These are phyloP conservation scores for Aspergillus cavernicola DNA, from an alignment of 495 filamentous ascomycete genomes.

Conservation along the genomic window DNA sequence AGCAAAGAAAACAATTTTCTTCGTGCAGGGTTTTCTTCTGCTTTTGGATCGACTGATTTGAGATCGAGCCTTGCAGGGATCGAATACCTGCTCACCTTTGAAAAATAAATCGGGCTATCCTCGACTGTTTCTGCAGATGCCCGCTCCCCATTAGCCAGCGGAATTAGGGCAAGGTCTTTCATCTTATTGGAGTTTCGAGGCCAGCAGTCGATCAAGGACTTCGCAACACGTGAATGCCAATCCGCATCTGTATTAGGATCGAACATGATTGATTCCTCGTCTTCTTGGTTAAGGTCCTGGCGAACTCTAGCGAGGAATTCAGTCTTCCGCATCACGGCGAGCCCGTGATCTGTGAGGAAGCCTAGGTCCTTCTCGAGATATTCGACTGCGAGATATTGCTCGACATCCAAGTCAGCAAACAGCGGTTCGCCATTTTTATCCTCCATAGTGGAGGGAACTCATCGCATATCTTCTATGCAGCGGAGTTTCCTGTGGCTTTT, in stretches of 20 bases:
- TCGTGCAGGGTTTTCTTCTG: constrained; percentile 16
- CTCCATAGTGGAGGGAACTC: no score
- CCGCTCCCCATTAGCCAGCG: constrained; percentile 12
- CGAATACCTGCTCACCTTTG: constrained; percentile 9
- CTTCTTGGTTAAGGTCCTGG: constrained; percentile 14
- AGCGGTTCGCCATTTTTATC: constrained; percentile 19
- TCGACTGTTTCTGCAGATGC: neutral
- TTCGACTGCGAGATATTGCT: constrained; percentile 17
- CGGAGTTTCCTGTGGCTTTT: constrained; percentile 8
- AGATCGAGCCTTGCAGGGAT: constrained; percentile 22
- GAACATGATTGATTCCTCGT: constrained; percentile 4
- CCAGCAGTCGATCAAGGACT: constrained; percentile 12
- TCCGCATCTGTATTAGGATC: constrained; percentile 9
- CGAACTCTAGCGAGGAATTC: constrained; percentile 11
- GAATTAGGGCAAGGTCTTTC: constrained; percentile 8
- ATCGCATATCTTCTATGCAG: constrained; percentile 10
- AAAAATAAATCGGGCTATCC: constrained; percentile 18
- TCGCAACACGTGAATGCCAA: constrained; percentile 22
- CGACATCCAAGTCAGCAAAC: constrained; percentile 15
- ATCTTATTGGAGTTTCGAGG: neutral
- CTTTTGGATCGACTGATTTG: constrained; percentile 17
- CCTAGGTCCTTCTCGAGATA: constrained; percentile 12
- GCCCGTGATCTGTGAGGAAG: constrained; percentile 9
- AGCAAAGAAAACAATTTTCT: constrained; percentile 23
- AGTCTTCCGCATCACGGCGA: neutral